phyloP scores from a whole-genome alignment of 2,329 filamentous ascomycete species.

The Botrytis porri region DNA sequence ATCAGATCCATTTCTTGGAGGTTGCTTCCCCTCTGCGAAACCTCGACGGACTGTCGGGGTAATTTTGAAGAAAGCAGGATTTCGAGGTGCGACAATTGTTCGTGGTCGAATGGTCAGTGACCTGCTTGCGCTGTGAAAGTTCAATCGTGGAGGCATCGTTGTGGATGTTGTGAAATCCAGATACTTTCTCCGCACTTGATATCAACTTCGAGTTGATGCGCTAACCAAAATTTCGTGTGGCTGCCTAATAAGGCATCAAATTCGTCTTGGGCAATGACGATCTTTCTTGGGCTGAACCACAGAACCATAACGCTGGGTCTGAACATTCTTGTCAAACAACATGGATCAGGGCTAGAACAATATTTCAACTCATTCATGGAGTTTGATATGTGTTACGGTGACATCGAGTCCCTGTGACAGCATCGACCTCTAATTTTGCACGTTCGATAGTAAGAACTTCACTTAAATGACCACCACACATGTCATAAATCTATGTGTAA shows the following conservation, averaged over 20 bases:
- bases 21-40: constrained; percentile 35
- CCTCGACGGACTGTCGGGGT: constrained; percentile 28
- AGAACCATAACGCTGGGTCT: constrained; percentile 5
- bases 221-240: constrained; percentile 12
- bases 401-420: neutral
- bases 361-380: neutral
- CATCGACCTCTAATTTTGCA: neutral
- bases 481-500: neutral
- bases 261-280: neutral
- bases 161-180: constrained; percentile 14
- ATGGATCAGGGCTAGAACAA: neutral
- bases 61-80: constrained; percentile 30
- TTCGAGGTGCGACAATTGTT: constrained; percentile 38
- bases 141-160: constrained; percentile 55
- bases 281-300: constrained; percentile 12
- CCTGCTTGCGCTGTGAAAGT: constrained; percentile 46
- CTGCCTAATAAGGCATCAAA: constrained; percentile 5
- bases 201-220: neutral
- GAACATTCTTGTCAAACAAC: neutral
- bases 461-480: neutral
- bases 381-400: neutral
- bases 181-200: constrained; percentile 13
- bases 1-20: constrained; percentile 44
- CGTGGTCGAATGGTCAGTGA: constrained; percentile 43
- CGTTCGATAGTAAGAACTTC: neutral